Evolutionary conservation across 2,329 filamentous ascomycete genomes (phyloP).

Genomic region (Fusarium cyanostomum): DNA sequence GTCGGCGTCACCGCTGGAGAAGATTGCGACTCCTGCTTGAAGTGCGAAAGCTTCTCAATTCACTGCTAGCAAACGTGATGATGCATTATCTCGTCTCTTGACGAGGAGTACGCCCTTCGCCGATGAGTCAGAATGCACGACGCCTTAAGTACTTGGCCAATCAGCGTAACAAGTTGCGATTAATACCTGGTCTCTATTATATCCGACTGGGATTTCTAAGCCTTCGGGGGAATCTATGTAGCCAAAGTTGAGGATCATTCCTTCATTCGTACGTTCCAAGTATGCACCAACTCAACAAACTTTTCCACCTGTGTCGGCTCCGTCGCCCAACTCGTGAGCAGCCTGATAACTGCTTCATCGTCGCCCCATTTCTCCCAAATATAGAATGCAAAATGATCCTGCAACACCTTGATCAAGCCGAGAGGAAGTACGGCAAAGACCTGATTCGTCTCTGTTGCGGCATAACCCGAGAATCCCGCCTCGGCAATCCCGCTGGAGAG

Average conservation of each 20-base stretch:
- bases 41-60: too few relatives aligned
- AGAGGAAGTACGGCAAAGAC: constrained; percentile 58
- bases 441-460: constrained; percentile 61
- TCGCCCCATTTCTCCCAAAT: constrained; percentile 57
- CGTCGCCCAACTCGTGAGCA: constrained; percentile 63
- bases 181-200: neutral
- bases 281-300: constrained; percentile 41
- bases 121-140: neutral
- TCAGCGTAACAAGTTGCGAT: neutral
- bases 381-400: constrained; percentile 57
- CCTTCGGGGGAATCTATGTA: neutral
- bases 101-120: neutral
- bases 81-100: neutral
- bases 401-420: constrained; percentile 50
- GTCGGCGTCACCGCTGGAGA: too few relatives aligned
- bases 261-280: constrained; percentile 10
- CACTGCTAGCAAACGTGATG: too few relatives aligned
- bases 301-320: constrained; percentile 53
- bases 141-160: too few relatives aligned
- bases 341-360: constrained; percentile 52
- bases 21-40: too few relatives aligned
- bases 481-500: constrained; percentile 55
- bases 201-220: neutral
- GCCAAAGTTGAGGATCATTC: too few relatives aligned
- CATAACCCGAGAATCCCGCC: constrained; percentile 54